Conservation (phyloP, 176 grass and related monocot species). For the Melocanna baccifera region DNA sequence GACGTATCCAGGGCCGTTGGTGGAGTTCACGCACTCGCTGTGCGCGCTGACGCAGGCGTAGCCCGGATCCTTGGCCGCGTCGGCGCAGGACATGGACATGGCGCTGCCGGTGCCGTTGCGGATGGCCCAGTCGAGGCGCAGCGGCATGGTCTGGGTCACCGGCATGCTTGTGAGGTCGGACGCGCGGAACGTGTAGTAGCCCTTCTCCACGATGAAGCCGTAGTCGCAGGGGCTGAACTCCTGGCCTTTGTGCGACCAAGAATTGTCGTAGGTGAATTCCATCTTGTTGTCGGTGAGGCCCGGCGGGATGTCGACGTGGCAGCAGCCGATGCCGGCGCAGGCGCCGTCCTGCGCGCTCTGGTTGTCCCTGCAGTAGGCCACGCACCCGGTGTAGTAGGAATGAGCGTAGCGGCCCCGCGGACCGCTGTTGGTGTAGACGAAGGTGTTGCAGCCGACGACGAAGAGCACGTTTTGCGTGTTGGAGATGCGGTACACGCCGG, state of each 20-base stretch:
- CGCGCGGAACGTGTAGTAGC: background rate
- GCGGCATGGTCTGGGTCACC: background rate
- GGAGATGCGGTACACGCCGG: conserved; percentile 20
- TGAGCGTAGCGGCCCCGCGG: accelerated
- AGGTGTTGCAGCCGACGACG: conserved; percentile 15
- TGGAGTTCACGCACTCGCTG: conserved; percentile 26
- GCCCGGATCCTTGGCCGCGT: background rate
- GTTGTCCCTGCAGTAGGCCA: background rate
- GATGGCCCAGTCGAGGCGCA: conserved; percentile 43
- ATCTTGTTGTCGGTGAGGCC: background rate
- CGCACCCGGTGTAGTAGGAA: background rate
- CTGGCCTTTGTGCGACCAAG: background rate
- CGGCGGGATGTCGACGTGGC: background rate
- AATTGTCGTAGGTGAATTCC: accelerated
- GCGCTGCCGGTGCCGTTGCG: background rate
- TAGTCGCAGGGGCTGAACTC: background rate
- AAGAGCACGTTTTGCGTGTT: background rate
- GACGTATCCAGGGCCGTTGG: conserved; percentile 39
- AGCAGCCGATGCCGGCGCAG: background rate
- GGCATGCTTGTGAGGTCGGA: background rate
- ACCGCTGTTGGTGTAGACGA: background rate
- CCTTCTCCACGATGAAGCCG: background rate
- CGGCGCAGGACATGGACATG: background rate
- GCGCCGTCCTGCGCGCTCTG: background rate
- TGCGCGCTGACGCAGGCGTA: conserved; percentile 40